Percentiles rank a stretch among this genome's conserved stretches.
These are phyloP conservation scores for Epichloe hybrida DNA, from an alignment of 2,329 filamentous ascomycete genomes.

Conservation along the genomic window DNA sequence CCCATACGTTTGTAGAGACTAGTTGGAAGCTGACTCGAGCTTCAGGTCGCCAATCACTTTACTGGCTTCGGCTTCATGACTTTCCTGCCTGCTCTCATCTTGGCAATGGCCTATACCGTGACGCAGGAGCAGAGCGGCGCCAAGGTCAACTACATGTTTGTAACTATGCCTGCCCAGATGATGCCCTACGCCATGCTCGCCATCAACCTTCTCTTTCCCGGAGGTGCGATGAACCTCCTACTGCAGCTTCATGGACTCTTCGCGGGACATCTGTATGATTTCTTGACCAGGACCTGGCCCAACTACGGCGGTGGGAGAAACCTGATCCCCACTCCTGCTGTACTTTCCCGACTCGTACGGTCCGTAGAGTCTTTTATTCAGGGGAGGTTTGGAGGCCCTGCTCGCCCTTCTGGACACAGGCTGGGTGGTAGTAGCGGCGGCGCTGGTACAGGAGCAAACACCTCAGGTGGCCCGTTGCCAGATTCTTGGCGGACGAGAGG, in stretches of 20 bases:
- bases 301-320: slow-evolving; percentile 76
- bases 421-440: slow-evolving; percentile 14
- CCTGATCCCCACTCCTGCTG: slow-evolving; percentile 57
- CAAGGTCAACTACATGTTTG: slow-evolving; percentile 65
- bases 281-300: slow-evolving; percentile 76
- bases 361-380: slow-evolving; percentile 15
- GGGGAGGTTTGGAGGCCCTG: slow-evolving; percentile 38
- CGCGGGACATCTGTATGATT: slow-evolving; percentile 83
- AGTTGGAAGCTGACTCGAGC: slow-evolving; percentile 9
- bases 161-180: slow-evolving; percentile 70
- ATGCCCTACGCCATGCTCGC: slow-evolving; percentile 70
- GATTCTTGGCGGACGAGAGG: slow-evolving; percentile 53
- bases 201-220: slow-evolving; percentile 53
- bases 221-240: slow-evolving; percentile 41
- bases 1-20: neutral
- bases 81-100: slow-evolving; percentile 52
- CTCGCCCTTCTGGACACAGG: slow-evolving; percentile 20
- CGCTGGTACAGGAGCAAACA: slow-evolving; percentile 22
- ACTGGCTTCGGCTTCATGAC: slow-evolving; percentile 21
- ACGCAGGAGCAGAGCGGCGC: slow-evolving; percentile 72
- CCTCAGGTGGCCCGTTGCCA: slow-evolving; percentile 37
- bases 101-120: slow-evolving; percentile 73
- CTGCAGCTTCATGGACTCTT: slow-evolving; percentile 65
- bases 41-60: slow-evolving; percentile 19
- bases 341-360: slow-evolving; percentile 55